phyloP scores from a whole-genome alignment of 768 basidiomycete species.

The Mrakia blollopis region DNA sequence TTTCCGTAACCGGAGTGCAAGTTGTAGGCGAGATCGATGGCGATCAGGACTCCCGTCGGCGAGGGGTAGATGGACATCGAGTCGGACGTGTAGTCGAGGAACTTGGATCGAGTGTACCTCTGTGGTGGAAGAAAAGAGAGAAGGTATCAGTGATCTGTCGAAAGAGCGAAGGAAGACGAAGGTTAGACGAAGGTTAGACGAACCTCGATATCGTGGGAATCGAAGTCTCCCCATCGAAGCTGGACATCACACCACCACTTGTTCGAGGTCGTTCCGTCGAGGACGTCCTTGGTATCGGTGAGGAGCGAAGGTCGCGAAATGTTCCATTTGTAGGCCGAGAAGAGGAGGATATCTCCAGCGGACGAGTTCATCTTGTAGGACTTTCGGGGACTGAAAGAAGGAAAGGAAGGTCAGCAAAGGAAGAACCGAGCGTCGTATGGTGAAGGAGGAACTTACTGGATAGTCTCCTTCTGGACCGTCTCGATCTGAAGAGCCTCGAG shows the following conservation, averaged over 20 bases:
- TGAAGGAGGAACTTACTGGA: conserved; percentile 48
- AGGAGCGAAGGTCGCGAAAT: conserved; percentile 92
- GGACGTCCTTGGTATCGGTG: conserved; percentile 89
- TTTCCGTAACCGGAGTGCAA: conserved; percentile 98
- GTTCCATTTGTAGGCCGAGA: conserved; percentile 91
- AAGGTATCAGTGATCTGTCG: background rate
- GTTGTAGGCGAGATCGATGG: conserved; percentile 97
- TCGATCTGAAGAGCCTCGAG: conserved; percentile 96
- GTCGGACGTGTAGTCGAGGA: conserved; percentile 84
- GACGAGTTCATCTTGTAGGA: conserved; percentile 99
- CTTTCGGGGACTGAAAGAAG: conserved; percentile 69
- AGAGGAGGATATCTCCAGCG: conserved; percentile 95
- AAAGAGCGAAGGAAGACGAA: too few relatives aligned
- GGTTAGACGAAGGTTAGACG: background rate
- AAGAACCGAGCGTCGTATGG: background rate
- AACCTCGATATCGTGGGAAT: conserved; percentile 90
- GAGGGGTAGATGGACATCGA: conserved; percentile 99
- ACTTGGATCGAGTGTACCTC: conserved; percentile 96
- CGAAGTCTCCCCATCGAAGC: conserved; percentile 95
- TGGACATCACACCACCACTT: conserved; percentile 96
- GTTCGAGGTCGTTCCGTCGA: conserved; percentile 96
- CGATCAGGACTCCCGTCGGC: conserved; percentile 97
- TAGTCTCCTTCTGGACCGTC: conserved; percentile 99
- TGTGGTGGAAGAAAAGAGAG: background rate
- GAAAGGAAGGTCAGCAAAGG: background rate